Conservation (phyloP, 805 yeast genomes). For the Lachancea meyersii region DNA sequence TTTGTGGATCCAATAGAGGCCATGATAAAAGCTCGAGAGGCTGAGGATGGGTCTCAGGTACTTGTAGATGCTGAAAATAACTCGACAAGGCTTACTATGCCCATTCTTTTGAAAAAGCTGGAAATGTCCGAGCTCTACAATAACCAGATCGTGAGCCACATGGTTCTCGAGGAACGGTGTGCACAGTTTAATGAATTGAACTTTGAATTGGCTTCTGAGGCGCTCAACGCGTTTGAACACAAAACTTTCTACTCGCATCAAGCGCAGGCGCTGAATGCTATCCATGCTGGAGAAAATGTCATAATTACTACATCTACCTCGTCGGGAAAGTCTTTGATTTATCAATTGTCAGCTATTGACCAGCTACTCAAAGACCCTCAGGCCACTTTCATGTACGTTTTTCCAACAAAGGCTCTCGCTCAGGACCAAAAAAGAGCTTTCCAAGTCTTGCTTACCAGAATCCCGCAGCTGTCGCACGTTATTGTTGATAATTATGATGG, state of each 20-base stretch:
- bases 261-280: conserved; percentile 61
- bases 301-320: conserved; percentile 93
- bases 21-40: conserved; percentile 38
- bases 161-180: conserved; percentile 41
- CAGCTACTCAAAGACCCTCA: conserved; percentile 37
- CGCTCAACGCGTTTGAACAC: conserved; percentile 45
- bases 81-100: conserved; percentile 37
- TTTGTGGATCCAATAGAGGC: conserved; percentile 58
- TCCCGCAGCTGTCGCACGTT: conserved; percentile 42
- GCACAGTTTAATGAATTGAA: conserved; percentile 42
- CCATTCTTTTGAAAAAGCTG: conserved; percentile 45
- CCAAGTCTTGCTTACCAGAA: conserved; percentile 45
- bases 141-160: conserved; percentile 54
- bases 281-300: conserved; percentile 55
- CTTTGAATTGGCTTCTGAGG: conserved; percentile 45
- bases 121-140: conserved; percentile 46
- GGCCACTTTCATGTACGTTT: conserved; percentile 73
- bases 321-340: conserved; percentile 90
- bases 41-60: conserved; percentile 9
- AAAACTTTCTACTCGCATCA: conserved; percentile 73
- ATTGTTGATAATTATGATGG: conserved; percentile 86
- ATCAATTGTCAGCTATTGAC: conserved; percentile 75
- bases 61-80: conserved; percentile 24
- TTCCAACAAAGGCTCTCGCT: conserved; percentile 96
- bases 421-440: conserved; percentile 92